Evolutionary conservation across 805 yeast species (phyloP), one percentile per base, ranked within the genome.

Genomic region (Saturnispora sanitii): DNA sequence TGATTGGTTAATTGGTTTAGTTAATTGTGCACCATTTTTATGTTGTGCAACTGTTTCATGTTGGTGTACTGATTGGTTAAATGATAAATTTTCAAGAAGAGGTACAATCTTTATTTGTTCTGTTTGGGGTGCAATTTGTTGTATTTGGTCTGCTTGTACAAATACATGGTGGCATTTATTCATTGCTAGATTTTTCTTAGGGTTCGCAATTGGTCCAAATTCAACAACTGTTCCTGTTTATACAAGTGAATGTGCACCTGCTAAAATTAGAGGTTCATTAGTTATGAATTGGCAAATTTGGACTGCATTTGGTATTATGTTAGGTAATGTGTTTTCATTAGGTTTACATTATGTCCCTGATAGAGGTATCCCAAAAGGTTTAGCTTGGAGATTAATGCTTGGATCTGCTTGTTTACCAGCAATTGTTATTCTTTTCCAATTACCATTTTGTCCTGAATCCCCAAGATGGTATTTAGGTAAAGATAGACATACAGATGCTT

Each of bases 401-500:
- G 83, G 74, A 7, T 71, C 79, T 18, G 86, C 85, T 6, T 66
- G 73, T 65, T 60, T 79, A 29, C 86, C 86, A 1, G 84, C 87
- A 0, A 50, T 77, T 33, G 54, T 74, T 42, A 81, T 79, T 7
- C 59, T 74, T 44, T 50, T 64, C 43, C 85, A 78, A 56, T 71
- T 79, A 36, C 79, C 77, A 26, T 76, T 72, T 53, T 77, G 79
- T 45, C 85, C 86, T 6, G 87, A 79, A 53, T 77, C 83, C 3
- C 87, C 87, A 32, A 68, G 84, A 60, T 79, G 86, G 86, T 65
- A 78, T 45, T 76, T 79, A 82, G 84, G 82, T 60, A 76, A 77
- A 55, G 77, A 67, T 4, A 67, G 81, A 50, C 82, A 77, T 50
- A 27, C 12, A 5, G 84, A 77, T 1, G 81, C 83, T 3, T 78